Percentiles rank a stretch among this genome's conserved stretches.
phyloP scores from a whole-genome alignment of 768 basidiomycete genomes.

The Obba rivulosa region DNA sequence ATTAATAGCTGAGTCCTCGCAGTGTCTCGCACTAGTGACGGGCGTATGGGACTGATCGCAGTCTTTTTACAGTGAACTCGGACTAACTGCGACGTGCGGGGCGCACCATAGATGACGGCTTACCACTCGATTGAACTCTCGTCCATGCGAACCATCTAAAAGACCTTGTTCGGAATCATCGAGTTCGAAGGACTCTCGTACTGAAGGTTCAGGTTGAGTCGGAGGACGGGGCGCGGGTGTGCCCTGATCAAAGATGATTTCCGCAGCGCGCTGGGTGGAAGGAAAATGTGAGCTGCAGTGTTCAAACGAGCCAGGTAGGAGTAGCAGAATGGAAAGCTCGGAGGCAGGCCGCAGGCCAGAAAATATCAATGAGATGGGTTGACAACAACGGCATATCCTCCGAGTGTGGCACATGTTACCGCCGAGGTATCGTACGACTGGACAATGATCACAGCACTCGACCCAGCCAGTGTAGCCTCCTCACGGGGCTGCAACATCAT shows the following conservation, averaged over 20 bases:
- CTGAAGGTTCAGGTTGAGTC: constrained; percentile 8
- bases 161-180: constrained; percentile 46
- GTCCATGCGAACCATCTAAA: constrained; percentile 10
- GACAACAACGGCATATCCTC: not conserved
- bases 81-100: too few relatives aligned
- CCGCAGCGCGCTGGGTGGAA: constrained; percentile 46
- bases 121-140: constrained; percentile 18
- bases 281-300: too few relatives aligned
- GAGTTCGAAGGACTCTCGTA: constrained; percentile 38
- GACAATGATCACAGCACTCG: not conserved
- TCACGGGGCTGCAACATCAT: too few relatives aligned
- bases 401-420: not conserved
- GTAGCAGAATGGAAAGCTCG: not conserved
- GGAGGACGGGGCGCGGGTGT: constrained; percentile 15
- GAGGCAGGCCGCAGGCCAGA: not conserved
- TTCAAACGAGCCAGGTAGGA: too few relatives aligned
- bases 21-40: not conserved
- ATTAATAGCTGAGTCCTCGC: too few relatives aligned
- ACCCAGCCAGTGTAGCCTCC: too few relatives aligned
- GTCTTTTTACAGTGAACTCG: too few relatives aligned
- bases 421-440: not conserved
- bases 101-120: too few relatives aligned
- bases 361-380: not conserved
- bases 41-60: too few relatives aligned
- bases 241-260: constrained; percentile 46